Conservation (phyloP, 2,329 filamentous ascomycete species). For the Periconia digitata region DNA sequence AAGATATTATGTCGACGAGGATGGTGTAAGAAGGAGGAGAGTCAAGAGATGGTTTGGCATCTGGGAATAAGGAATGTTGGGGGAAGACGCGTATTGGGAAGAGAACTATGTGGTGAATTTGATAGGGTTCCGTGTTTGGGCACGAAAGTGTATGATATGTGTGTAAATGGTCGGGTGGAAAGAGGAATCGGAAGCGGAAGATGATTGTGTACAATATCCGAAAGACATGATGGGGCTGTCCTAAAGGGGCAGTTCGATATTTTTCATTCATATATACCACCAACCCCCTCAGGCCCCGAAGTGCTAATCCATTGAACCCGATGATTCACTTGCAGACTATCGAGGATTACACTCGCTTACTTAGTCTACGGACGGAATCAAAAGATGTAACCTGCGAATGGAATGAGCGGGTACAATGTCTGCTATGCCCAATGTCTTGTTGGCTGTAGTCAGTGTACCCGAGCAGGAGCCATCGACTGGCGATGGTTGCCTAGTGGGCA, state of each 20-base stretch:
- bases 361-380: too few relatives aligned
- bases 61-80: conserved; percentile 53
- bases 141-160: background rate
- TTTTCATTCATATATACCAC: background rate
- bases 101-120: background rate
- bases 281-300: background rate
- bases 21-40: conserved; percentile 53
- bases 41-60: conserved; percentile 84
- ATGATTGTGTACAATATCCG: background rate
- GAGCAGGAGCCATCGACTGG: too few relatives aligned
- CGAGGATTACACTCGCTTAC: too few relatives aligned
- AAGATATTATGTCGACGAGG: conserved; percentile 41
- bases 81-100: too few relatives aligned
- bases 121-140: background rate
- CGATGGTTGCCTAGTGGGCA: too few relatives aligned
- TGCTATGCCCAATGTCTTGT: too few relatives aligned
- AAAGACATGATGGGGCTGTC: background rate
- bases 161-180: background rate
- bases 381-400: too few relatives aligned
- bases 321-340: too few relatives aligned
- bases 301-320: background rate
- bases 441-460: too few relatives aligned
- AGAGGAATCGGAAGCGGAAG: too few relatives aligned
- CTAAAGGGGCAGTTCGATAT: background rate
- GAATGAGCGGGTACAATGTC: too few relatives aligned